A percentile compares a stretch with the other conserved stretches of the same genome.
Conservation (phyloP, 768 basidiomycete species). For the Termitomyces sp. region DNA sequence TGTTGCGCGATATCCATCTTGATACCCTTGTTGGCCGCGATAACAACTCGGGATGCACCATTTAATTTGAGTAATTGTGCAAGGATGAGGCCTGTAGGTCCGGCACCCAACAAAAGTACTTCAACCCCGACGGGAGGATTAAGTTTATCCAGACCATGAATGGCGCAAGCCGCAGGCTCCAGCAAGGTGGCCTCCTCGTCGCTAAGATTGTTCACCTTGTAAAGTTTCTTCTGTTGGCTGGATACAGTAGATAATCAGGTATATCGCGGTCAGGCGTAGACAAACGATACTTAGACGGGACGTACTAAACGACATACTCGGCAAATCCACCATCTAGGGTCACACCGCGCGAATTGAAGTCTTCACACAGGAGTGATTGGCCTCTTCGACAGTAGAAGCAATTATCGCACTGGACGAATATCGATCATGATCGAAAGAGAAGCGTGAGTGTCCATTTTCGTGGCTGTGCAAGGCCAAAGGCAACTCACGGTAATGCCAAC, state of each 20-base stretch:
- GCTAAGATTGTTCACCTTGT: conserved; percentile 82
- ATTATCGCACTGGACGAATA: conserved; percentile 55
- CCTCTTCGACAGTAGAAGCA: conserved; percentile 90
- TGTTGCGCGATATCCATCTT: conserved; percentile 85
- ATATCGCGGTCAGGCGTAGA: background rate
- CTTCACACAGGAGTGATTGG: conserved; percentile 76
- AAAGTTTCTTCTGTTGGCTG: conserved; percentile 61
- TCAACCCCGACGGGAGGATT: conserved; percentile 77
- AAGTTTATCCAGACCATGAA: conserved; percentile 89
- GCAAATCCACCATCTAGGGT: conserved; percentile 84
- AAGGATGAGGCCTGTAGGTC: conserved; percentile 85
- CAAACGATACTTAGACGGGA: background rate
- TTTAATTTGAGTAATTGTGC: conserved; percentile 85
- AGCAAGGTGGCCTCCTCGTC: conserved; percentile 86
- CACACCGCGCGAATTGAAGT: conserved; percentile 78
- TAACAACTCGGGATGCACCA: conserved; percentile 73
- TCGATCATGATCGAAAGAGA: background rate
- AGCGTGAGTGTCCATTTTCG: background rate
- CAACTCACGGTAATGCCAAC: conserved; percentile 55
- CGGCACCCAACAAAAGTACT: conserved; percentile 83
- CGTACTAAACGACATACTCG: conserved; percentile 82
- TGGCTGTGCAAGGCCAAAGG: conserved; percentile 2
- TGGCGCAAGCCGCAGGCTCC: conserved; percentile 87
- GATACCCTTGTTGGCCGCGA: conserved; percentile 86
- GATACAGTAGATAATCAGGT: background rate